Evolutionary conservation across 1,139 yeast species (phyloP).

Genomic region (Pichia sp.): DNA sequence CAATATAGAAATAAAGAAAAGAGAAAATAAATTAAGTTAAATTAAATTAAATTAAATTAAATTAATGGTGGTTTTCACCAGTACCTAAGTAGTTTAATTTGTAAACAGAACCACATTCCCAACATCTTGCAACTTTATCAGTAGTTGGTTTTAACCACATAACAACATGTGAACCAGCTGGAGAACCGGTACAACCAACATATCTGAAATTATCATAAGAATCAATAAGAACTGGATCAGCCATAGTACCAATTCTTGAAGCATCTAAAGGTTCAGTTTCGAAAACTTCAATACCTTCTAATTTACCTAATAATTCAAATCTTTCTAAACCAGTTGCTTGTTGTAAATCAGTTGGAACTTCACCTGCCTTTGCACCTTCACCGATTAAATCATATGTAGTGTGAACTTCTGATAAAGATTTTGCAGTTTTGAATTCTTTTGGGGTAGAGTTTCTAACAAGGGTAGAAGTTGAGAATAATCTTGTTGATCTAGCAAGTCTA

Average conservation of each 20-base stretch:
- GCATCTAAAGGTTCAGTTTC: conserved; percentile 85
- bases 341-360: conserved; percentile 87
- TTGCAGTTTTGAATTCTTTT: conserved; percentile 51
- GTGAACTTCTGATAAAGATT: conserved; percentile 66
- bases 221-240: conserved; percentile 82
- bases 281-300: conserved; percentile 94
- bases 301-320: conserved; percentile 87
- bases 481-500: conserved; percentile 28
- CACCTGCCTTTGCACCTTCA: conserved; percentile 76
- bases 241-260: conserved; percentile 83
- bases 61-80: conserved; percentile 23
- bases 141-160: conserved; percentile 92
- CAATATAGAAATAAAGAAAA: not conserved
- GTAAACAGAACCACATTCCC: conserved; percentile 98
- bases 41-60: not conserved
- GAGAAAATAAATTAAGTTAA: not conserved
- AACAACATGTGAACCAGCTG: conserved; percentile 84
- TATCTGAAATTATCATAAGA: conserved; percentile 90
- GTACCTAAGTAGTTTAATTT: conserved; percentile 82
- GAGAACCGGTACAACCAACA: conserved; percentile 96
- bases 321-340: conserved; percentile 99
- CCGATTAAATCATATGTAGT: conserved; percentile 82
- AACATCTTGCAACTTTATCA: conserved; percentile 85
- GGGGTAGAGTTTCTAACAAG: conserved; percentile 23
- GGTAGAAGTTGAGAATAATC: conserved; percentile 26